Evolutionary conservation across 768 basidiomycete species (phyloP).

Genomic region (Leccinum obscurum): DNA sequence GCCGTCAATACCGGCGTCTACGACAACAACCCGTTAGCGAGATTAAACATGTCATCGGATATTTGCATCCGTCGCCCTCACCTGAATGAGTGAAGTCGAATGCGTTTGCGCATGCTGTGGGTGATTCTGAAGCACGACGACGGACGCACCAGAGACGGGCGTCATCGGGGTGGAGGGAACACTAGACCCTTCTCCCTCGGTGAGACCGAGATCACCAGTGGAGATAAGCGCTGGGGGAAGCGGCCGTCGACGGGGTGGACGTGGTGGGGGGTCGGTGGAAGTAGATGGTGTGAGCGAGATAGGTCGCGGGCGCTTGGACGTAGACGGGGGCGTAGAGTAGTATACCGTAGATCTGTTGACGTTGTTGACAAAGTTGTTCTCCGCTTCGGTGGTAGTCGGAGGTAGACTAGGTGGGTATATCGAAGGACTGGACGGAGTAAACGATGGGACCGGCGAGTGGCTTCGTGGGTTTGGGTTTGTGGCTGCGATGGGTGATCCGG

Average conservation of each 20-base stretch:
- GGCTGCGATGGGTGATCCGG: slow-evolving; percentile 25
- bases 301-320: neutral
- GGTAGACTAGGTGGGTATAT: slow-evolving; percentile 50
- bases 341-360: slow-evolving; percentile 19
- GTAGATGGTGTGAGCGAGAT: neutral
- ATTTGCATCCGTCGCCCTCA: neutral
- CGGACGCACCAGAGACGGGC: neutral
- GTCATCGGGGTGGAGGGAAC: neutral
- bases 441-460: slow-evolving; percentile 22
- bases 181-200: neutral
- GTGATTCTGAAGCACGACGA: neutral
- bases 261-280: neutral
- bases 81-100: neutral
- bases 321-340: neutral
- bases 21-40: neutral
- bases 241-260: neutral
- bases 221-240: neutral
- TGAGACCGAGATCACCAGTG: neutral
- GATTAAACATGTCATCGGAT: neutral
- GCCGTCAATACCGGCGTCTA: neutral
- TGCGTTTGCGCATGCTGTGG: neutral
- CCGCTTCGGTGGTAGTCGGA: slow-evolving; percentile 20
- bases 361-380: neutral
- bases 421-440: slow-evolving; percentile 49
- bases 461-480: neutral